Conservation (phyloP, 495 filamentous ascomycete genomes). For the Entonaema liquescens region DNA sequence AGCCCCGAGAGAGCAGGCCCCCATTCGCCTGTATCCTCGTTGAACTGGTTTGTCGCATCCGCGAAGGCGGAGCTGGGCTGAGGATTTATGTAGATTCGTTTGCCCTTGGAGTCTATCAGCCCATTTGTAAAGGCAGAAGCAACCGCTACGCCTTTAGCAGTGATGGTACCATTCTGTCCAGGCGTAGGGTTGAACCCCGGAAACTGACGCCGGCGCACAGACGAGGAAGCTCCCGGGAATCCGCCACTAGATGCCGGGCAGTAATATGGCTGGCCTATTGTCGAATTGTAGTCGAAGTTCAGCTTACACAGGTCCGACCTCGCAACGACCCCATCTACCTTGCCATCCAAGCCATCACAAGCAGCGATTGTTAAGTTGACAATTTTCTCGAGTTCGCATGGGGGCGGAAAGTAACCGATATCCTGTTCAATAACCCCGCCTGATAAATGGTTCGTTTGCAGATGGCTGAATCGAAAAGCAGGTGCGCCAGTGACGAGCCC, state of each 20-base stretch:
- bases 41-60: constrained; percentile 56
- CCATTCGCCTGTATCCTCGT: constrained; percentile 51
- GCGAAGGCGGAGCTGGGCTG: constrained; percentile 52
- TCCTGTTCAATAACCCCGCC: constrained; percentile 56
- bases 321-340: constrained; percentile 61
- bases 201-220: constrained; percentile 21
- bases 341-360: constrained; percentile 63
- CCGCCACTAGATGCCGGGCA: constrained; percentile 51
- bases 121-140: constrained; percentile 55
- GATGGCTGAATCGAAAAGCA: constrained; percentile 60
- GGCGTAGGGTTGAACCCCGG: constrained; percentile 41
- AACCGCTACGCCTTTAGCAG: constrained; percentile 51
- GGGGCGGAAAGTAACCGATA: constrained; percentile 59
- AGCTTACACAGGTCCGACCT: constrained; percentile 62
- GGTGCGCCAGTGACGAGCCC: constrained; percentile 61
- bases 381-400: constrained; percentile 62
- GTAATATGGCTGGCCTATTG: constrained; percentile 59
- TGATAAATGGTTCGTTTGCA: constrained; percentile 61
- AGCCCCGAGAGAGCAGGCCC: constrained; percentile 48
- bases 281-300: constrained; percentile 54
- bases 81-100: constrained; percentile 58
- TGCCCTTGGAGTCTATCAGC: constrained; percentile 54
- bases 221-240: constrained; percentile 2
- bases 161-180: constrained; percentile 57
- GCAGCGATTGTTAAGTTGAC: constrained; percentile 60